These are phyloP conservation scores for Massarina eburnea DNA, from an alignment of 2,329 filamentous ascomycete genomes.

Conservation along the genomic window DNA sequence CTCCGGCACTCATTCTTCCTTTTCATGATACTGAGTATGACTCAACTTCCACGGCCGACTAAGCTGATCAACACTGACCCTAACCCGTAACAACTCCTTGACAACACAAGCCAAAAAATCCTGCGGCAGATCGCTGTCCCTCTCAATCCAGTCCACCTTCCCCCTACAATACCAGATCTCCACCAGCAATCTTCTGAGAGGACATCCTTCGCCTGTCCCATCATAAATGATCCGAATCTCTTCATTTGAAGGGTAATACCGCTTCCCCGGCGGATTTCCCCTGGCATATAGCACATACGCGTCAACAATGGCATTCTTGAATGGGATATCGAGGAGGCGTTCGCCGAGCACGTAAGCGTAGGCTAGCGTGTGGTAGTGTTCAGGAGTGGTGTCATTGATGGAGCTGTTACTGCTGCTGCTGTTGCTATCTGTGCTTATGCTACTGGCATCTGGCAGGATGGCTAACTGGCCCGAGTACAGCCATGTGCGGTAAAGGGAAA, in stretches of 20 bases:
- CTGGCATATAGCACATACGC: conserved; percentile 17
- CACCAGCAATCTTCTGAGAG: conserved; percentile 17
- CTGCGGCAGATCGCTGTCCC: conserved; percentile 8
- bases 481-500: conserved; percentile 13
- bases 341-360: conserved; percentile 22
- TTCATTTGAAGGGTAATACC: conserved; percentile 14
- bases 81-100: conserved; percentile 8
- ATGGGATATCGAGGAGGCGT: conserved; percentile 13
- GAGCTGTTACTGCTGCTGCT: not conserved
- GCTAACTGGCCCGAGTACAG: conserved; percentile 13
- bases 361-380: conserved; percentile 14
- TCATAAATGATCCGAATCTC: conserved; percentile 19
- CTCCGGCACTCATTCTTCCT: not conserved
- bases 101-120: conserved; percentile 11
- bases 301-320: conserved; percentile 20
- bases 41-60: conserved; percentile 14
- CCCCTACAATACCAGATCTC: conserved; percentile 22
- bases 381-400: not conserved
- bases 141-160: conserved; percentile 19
- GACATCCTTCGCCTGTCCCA: conserved; percentile 14
- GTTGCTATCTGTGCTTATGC: not conserved
- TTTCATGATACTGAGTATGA: conserved; percentile 16
- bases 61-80: conserved; percentile 4
- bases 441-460: not conserved
- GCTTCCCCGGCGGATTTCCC: conserved; percentile 2